Base-by-base conservation (phyloP, 2,329 filamentous ascomycete species). In the Nakataea oryzae region DNA sequence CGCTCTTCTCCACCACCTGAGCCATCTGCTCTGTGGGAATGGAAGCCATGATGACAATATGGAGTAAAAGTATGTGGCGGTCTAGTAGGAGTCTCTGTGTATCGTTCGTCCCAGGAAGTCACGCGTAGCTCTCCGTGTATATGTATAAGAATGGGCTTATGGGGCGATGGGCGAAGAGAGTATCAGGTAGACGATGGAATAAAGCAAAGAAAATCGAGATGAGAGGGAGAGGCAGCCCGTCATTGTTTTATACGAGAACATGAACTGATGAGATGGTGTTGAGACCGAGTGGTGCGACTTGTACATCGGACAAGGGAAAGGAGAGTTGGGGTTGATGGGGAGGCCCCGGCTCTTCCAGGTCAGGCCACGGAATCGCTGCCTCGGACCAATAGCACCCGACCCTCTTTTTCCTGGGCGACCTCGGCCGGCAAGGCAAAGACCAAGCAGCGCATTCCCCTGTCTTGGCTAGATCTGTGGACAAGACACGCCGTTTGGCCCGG, bases 21-120 rank as follows among this genome's bases (percentile, higher is more conserved):
- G 93, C 93, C 91, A 89, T 96, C 81, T 97, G 93, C 75, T 87
- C 87, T 60, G 82, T 84, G 63, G 93, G 93, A 71, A 97, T 84
- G 61, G 71, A 64, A 62, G 78, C 70, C 78, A 81, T 82, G 17
- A n/a, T 60, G 24, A 54, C 26, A 11, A 21, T 11, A 21, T 30
- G 8, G 59, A 57, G 30, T 54, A 26, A 26, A 13, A 28, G 12
- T 9, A n/a, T 14, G 28, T 50, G 17, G 17, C 21, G 41, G 11
- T 50, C 41, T n/a, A 3, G n/a, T n/a, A 3, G n/a, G 21, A 8
- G 41, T n/a, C 41, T n/a, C 17, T 50, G 6, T n/a, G 17, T 50
- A n/a, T 50, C 17, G 41, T 50, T 50, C 41, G 41, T 50, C 41
- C 41, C 17, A 50, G 41, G 21, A 50, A n/a, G 6, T 21, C 41